Percentiles rank a stretch among this genome's conserved stretches.
phyloP scores from a whole-genome alignment of 2,329 filamentous ascomycete species.

The Orbilia quercus region DNA sequence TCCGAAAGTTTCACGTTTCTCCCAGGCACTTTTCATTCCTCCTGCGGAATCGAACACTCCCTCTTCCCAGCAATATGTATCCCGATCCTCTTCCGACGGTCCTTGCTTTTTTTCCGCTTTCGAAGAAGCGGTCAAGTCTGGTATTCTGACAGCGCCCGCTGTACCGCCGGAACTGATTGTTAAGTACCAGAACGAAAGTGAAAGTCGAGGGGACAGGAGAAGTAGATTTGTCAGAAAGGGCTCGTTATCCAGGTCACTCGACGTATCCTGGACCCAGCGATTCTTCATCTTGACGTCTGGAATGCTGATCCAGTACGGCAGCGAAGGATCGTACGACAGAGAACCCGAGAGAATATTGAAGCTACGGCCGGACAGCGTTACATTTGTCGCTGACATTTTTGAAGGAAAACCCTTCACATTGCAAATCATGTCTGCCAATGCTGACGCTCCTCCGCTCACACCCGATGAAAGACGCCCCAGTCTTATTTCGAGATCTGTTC shows the following conservation, averaged over 20 bases:
- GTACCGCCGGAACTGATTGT: slow-evolving; percentile 52
- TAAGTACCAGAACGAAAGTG: slow-evolving; percentile 40
- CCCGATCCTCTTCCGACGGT: slow-evolving; percentile 36
- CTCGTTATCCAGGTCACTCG: slow-evolving; percentile 40
- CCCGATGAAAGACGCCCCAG: slow-evolving; percentile 52
- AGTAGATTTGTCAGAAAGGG: slow-evolving; percentile 52
- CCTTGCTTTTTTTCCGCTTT: slow-evolving; percentile 50
- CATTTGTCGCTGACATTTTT: slow-evolving; percentile 51
- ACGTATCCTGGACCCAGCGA: slow-evolving; percentile 39
- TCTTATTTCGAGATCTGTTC: slow-evolving; percentile 33
- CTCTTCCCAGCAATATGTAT: slow-evolving; percentile 18
- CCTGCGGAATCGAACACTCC: slow-evolving; percentile 30
- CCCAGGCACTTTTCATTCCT: slow-evolving; percentile 51
- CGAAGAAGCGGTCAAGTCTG: slow-evolving; percentile 49
- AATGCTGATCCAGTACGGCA: slow-evolving; percentile 44
- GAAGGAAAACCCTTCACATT: slow-evolving; percentile 53
- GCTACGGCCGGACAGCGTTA: slow-evolving; percentile 41
- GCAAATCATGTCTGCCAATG: slow-evolving; percentile 43
- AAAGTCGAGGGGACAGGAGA: slow-evolving; percentile 39
- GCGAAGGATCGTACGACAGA: slow-evolving; percentile 53
- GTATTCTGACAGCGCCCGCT: slow-evolving; percentile 37
- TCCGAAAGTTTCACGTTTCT: slow-evolving; percentile 45
- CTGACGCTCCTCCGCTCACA: slow-evolving; percentile 36
- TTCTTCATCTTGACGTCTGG: slow-evolving; percentile 44
- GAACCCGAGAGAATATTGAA: slow-evolving; percentile 51